Base-by-base conservation (phyloP, 176 grass and related monocot species). In the Echinochloa phyllopogon region DNA sequence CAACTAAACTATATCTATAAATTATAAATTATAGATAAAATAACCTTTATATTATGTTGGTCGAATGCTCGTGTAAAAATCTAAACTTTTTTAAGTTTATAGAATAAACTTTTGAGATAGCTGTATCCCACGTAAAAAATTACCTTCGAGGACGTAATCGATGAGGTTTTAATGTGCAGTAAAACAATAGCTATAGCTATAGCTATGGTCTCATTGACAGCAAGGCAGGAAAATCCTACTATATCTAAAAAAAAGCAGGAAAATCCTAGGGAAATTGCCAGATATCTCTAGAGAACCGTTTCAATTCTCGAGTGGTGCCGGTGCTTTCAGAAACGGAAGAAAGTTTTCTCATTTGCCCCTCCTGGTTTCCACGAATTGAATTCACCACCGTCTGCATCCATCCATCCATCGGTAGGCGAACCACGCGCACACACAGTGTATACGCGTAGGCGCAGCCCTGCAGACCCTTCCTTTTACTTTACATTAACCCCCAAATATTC, bases 401-500 rank as follows among this genome's bases (percentile, higher is more conserved):
- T 77, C 72, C 41, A 44, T 18, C 74, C 77, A 77, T 77, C 72
- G 71, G 77, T 63, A 62, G 49, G 59, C 39, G 39, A 57, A 76
- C 72, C 39, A 47, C 23, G 74, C 75, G 74, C 23, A 2, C 2
- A 20, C 76, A 50, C 75, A 41, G 81, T 21, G 81, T 21, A n/a
- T 25, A 0, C 68, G 21, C 42, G 38, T 36, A 57, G 47, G 83
- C 38, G 1, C 10, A 14, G 10, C 15, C 33, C 42, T 1, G 39
- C 10, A 6, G 56, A 55, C 17, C 48, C 55, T 10, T n/a, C 64
- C 72, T 86, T 83, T 90, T 86, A 90, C 88, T 90, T 90, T 87
- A 87, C 84, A 90, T 56, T 90, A 86, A 86, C 73, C 88, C 84
- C 79, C 88, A 90, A 90, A 79, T 79, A 74, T 90, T 90, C 79